These are phyloP conservation scores for Basipetospora chlamydospora DNA, from an alignment of 2,329 filamentous ascomycete species.

Conservation along the genomic window DNA sequence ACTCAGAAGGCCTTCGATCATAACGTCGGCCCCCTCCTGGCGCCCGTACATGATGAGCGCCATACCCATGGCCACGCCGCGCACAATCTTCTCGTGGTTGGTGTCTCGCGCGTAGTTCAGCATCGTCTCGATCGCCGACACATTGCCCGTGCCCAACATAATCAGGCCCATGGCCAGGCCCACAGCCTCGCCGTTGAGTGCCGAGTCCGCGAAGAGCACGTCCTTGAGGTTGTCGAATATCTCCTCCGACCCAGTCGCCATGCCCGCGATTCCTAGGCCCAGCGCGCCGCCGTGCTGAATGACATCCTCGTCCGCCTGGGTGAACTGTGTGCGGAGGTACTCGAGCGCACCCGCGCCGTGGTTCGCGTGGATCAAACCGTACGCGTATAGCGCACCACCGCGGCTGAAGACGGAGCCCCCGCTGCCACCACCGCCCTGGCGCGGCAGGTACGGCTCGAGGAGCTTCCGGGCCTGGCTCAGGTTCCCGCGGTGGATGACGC, in stretches of 20 bases:
- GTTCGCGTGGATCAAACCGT: slow-evolving; percentile 93
- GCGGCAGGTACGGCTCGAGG: slow-evolving; percentile 84
- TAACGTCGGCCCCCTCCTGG: slow-evolving; percentile 85
- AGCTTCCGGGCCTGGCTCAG: slow-evolving; percentile 85
- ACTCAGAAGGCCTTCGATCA: slow-evolving; percentile 84
- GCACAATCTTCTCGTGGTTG: slow-evolving; percentile 96
- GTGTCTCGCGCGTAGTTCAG: slow-evolving; percentile 96
- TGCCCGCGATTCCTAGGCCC: slow-evolving; percentile 88
- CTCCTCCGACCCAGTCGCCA: slow-evolving; percentile 83
- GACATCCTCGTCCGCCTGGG: slow-evolving; percentile 69
- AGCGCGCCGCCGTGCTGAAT: slow-evolving; percentile 94
- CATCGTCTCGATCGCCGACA: slow-evolving; percentile 89
- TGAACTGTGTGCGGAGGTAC: slow-evolving; percentile 64
- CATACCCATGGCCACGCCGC: slow-evolving; percentile 90
- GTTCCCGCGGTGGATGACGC: slow-evolving; percentile 94
- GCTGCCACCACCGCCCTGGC: slow-evolving; percentile 55
- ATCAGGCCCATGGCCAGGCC: slow-evolving; percentile 93
- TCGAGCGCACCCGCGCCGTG: slow-evolving; percentile 82
- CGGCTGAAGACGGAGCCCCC: slow-evolving; percentile 88
- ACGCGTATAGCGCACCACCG: slow-evolving; percentile 87
- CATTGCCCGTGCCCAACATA: slow-evolving; percentile 96
- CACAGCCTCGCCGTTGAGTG: slow-evolving; percentile 91
- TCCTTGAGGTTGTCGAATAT: slow-evolving; percentile 85
- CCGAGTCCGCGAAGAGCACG: slow-evolving; percentile 84
- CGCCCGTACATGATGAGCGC: slow-evolving; percentile 95